Percentiles rank a stretch among this genome's conserved stretches.
Evolutionary conservation across 1,284 basidiomycete species (phyloP).

Genomic region (Chalciporus sp.): DNA sequence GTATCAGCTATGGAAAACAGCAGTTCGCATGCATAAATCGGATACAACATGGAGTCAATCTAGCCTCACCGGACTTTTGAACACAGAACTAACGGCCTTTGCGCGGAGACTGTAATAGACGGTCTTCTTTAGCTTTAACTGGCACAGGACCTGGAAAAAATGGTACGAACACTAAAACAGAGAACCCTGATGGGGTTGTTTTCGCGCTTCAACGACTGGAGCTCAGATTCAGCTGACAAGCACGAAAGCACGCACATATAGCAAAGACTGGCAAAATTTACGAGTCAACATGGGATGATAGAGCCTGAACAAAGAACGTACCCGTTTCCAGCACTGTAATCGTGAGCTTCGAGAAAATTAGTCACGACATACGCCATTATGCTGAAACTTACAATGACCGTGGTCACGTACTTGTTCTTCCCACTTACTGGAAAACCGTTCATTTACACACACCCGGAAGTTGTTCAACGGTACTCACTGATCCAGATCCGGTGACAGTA

Average conservation of each 20-base stretch:
- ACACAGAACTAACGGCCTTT: not conserved
- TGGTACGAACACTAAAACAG: not conserved
- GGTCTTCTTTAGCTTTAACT: not conserved
- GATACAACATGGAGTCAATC: not conserved
- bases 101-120: not conserved
- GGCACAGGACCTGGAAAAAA: not conserved
- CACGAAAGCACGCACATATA: not conserved
- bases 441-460: too few species aligned
- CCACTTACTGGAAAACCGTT: conserved; percentile 6
- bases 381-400: conserved; percentile 1
- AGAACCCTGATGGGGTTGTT: not conserved
- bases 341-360: not conserved
- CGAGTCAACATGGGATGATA: not conserved
- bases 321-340: not conserved
- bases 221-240: not conserved
- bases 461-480: conserved; percentile 2
- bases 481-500: conserved; percentile 21
- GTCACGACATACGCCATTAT: not conserved
- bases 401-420: not conserved
- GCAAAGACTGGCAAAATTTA: not conserved
- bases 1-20: conserved; percentile 11
- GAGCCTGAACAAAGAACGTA: not conserved
- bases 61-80: not conserved
- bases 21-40: too few species aligned
- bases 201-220: not conserved